Evolutionary conservation across 306 rosid species (phyloP).

Genomic region (Begonia masoniana): DNA sequence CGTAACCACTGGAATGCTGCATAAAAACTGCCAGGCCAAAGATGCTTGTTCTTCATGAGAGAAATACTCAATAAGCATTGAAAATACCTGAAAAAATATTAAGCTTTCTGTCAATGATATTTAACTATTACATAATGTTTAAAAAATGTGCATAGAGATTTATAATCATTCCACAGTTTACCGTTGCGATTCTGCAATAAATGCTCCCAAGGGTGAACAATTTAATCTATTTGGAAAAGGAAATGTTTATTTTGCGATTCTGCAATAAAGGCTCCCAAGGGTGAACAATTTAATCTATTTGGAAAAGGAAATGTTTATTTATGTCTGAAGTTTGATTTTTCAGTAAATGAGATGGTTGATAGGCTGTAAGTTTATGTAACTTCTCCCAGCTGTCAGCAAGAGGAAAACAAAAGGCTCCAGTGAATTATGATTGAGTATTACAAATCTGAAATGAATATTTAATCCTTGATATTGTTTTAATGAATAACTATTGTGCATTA

Average conservation of each 20-base stretch:
- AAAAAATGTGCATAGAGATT: too few species aligned
- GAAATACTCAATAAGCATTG: slow-evolving; percentile 81
- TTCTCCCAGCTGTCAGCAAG: too few species aligned
- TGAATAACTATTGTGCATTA: too few species aligned
- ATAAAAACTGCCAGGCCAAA: slow-evolving; percentile 90
- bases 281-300: not conserved
- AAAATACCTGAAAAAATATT: slow-evolving; percentile 52
- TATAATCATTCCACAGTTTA: too few species aligned
- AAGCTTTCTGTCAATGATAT: too few species aligned
- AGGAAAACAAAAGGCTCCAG: too few species aligned
- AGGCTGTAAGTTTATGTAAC: too few species aligned
- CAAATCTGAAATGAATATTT: too few species aligned
- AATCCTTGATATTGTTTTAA: too few species aligned
- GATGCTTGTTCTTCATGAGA: slow-evolving; percentile 84
- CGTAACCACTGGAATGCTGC: slow-evolving; percentile 95
- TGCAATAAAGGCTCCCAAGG: not conserved
- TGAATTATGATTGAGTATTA: too few species aligned
- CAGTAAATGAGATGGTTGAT: too few species aligned
- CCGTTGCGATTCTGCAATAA: not conserved
- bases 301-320: not conserved
- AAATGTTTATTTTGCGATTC: not conserved
- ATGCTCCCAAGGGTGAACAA: not conserved
- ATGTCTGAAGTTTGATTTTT: not conserved
- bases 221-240: not conserved
- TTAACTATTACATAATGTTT: too few species aligned